Evolutionary conservation across 2,329 filamentous ascomycete genomes (phyloP), one percentile per base, ranked within the genome.

Genomic region (Calonectria honghensis): DNA sequence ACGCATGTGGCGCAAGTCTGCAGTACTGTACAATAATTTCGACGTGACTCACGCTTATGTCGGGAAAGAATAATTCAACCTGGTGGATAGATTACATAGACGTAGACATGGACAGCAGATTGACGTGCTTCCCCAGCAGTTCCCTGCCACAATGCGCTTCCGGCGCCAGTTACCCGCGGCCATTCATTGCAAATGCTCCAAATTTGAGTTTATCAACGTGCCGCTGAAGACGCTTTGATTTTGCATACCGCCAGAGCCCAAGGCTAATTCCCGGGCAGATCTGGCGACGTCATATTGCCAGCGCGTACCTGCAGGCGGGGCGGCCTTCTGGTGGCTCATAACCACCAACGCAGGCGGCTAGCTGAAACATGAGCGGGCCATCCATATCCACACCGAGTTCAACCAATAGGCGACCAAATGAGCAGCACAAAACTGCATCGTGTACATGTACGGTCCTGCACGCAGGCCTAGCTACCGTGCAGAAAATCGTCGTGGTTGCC

Each of bases 301-400:
- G 45, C 45, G 45, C 45, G 45, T 48, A 48, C 45, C 45, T 48
- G 45, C 45, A 48, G 45, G 45, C 45, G 45, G 45, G 45, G 45
- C 45, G 13, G 45, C 45, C 9, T 48, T 9, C 10, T 24, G 20
- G 18, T 13, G 9, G 18, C 41, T 48, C 45, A 48, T 2, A 48
- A 13, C 45, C 20, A 48, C 45, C 41, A 45, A 20, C 3, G 45
- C 45, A 48, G 45, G 45, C 45, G 45, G 20, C 45, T 48, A 48
- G 45, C 45, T 48, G 45, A 48, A 48, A 48, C 45, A 48, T n/a
- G 9, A 9, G 45, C n/a, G 45, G 45, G 45, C 45, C 45, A 48
- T 3, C 3, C 20, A 48, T 48, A 48, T 24, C 45, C 45, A 48
- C 45, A 6, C 20, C 4, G 9, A 48, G 45, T 48, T 48, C 45